Conservation (phyloP, 2,329 filamentous ascomycete genomes). For the Ophiosphaerella herpotricha region DNA sequence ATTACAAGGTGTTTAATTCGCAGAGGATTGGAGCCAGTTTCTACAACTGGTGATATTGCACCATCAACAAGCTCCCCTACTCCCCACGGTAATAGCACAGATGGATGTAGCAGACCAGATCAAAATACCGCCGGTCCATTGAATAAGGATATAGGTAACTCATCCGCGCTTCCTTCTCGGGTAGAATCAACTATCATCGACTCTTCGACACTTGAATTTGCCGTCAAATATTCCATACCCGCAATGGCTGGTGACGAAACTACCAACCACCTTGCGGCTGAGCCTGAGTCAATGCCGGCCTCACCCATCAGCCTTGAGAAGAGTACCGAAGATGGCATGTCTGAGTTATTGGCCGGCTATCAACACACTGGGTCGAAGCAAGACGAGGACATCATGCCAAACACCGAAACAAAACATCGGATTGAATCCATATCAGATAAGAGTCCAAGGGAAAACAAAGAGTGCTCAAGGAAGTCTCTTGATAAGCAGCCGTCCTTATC, state of each 20-base stretch:
- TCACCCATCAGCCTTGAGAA: constrained; percentile 12
- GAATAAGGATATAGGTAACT: not conserved
- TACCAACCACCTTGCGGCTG: constrained; percentile 6
- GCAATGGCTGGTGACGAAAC: constrained; percentile 23
- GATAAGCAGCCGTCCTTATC: constrained; percentile 43
- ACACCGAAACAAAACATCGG: not conserved
- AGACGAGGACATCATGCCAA: constrained; percentile 8
- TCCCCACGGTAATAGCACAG: not conserved
- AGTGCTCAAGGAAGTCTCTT: constrained; percentile 36
- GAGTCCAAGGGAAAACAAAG: constrained; percentile 13
- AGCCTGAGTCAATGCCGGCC: constrained; percentile 1
- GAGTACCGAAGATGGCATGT: constrained; percentile 39
- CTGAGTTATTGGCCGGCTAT: constrained; percentile 38
- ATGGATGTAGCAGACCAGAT: constrained; percentile 1
- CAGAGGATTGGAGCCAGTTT: constrained; percentile 30
- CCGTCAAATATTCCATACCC: constrained; percentile 36
- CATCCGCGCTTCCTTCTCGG: constrained; percentile 19
- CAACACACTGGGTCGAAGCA: constrained; percentile 33
- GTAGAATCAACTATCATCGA: constrained; percentile 30
- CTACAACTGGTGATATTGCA: constrained; percentile 30
- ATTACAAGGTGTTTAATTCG: constrained; percentile 42
- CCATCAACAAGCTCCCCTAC: constrained; percentile 10
- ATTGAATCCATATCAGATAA: constrained; percentile 4
- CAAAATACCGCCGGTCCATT: not conserved
- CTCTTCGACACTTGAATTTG: constrained; percentile 40